A percentile compares a stretch with the other conserved stretches of the same genome.
phyloP scores from a whole-genome alignment of 108 stramenopile genomes.

The Licmophora abbreviata region DNA sequence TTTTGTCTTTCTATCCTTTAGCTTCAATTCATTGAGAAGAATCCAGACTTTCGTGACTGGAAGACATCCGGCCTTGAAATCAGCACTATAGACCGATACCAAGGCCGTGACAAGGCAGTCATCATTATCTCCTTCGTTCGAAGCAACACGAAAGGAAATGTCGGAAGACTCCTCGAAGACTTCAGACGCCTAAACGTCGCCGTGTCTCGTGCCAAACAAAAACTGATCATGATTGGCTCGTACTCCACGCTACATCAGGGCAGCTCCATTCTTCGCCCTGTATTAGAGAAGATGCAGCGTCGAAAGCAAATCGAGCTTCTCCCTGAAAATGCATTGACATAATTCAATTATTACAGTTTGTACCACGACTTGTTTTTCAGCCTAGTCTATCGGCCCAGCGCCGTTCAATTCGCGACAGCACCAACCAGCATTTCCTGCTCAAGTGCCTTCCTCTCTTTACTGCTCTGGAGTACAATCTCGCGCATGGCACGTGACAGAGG shows the following conservation, averaged over 20 bases:
- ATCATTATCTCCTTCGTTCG: constrained; percentile 83
- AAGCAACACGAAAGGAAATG: constrained; percentile 58
- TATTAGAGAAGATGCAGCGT: constrained; percentile 36
- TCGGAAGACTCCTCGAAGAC: constrained; percentile 74
- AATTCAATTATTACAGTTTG: too few species aligned
- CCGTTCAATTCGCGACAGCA: too few species aligned
- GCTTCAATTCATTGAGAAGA: constrained; percentile 21
- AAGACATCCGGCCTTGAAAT: constrained; percentile 68
- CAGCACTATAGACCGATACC: constrained; percentile 86
- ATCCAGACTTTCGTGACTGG: constrained; percentile 8
- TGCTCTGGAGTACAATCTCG: constrained; percentile 13
- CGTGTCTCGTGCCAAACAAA: constrained; percentile 80
- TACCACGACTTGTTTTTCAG: too few species aligned
- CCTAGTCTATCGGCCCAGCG: too few species aligned
- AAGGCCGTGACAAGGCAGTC: constrained; percentile 84
- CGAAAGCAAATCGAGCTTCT: not conserved
- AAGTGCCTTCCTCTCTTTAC: not conserved
- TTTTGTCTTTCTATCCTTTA: constrained; percentile 10
- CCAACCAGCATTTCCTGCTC: not conserved
- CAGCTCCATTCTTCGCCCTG: constrained; percentile 54
- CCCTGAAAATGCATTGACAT: not conserved
- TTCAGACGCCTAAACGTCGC: constrained; percentile 84
- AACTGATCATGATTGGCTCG: constrained; percentile 84
- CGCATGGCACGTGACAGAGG: constrained; percentile 49
- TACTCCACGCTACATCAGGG: constrained; percentile 53